Conservation (phyloP, 441 rosid species). For the Populus trichocarpa region DNA sequence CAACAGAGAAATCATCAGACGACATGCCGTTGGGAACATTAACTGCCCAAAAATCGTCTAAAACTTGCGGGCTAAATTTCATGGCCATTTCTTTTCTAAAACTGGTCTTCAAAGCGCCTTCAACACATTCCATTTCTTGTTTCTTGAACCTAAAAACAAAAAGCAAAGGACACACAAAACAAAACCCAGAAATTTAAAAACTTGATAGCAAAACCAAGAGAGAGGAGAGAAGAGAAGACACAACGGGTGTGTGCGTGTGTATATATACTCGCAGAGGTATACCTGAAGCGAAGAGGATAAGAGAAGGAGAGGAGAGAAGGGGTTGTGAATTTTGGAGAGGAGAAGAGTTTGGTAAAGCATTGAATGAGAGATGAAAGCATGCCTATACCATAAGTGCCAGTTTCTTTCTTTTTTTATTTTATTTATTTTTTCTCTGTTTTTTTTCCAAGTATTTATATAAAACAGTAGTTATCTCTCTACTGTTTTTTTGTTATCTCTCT, state of each 20-base stretch:
- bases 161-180: not conserved
- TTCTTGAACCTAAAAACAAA: not conserved
- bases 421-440: not conserved
- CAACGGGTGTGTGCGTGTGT: not conserved
- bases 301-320: slow-evolving; percentile 17
- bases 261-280: not conserved
- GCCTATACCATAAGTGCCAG: slow-evolving; percentile 10
- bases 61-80: slow-evolving; percentile 30
- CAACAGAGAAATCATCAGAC: slow-evolving; percentile 58
- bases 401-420: not conserved
- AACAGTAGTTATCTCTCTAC: too few relatives aligned
- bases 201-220: not conserved
- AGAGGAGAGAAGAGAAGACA: not conserved
- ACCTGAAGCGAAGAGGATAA: slow-evolving; percentile 12
- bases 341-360: slow-evolving; percentile 63
- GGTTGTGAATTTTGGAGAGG: slow-evolving; percentile 7
- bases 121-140: slow-evolving; percentile 58
- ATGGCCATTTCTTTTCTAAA: slow-evolving; percentile 37
- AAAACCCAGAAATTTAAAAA: slow-evolving; percentile 17
- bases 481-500: not conserved
- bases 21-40: slow-evolving; percentile 38
- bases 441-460: not conserved
- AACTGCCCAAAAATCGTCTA: slow-evolving; percentile 35
- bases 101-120: slow-evolving; percentile 55
- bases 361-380: slow-evolving; percentile 36